Conservation (phyloP, 352 stramenopile genomes). For the Elongisporangium prolatum region DNA sequence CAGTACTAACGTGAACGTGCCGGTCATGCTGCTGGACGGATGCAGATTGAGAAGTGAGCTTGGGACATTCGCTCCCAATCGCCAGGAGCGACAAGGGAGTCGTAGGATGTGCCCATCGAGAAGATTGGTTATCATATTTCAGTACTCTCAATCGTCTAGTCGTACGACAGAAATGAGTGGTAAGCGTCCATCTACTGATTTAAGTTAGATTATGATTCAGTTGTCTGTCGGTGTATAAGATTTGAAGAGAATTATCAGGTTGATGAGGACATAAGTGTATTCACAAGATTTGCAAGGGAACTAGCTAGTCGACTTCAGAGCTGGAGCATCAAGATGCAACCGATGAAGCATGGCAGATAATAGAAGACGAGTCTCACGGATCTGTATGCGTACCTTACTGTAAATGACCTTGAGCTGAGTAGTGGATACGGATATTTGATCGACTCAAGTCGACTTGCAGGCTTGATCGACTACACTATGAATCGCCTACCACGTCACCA, state of each 20-base stretch:
- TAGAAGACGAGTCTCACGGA: background rate
- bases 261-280: background rate
- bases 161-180: background rate
- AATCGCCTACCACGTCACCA: background rate
- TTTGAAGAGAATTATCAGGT: background rate
- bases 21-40: background rate
- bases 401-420: too few relatives aligned
- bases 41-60: background rate
- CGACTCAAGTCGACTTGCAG: background rate
- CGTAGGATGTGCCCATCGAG: background rate
- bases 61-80: background rate
- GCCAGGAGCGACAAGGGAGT: background rate
- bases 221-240: background rate
- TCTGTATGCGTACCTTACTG: background rate
- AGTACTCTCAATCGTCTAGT: background rate
- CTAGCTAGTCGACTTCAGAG: background rate
- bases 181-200: background rate
- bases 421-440: too few relatives aligned
- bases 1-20: conserved; percentile 13
- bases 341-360: background rate
- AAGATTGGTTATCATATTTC: background rate
- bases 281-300: background rate
- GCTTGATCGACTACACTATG: background rate
- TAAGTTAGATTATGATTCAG: background rate
- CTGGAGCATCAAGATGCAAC: too few relatives aligned